Conservation (phyloP, 1,284 basidiomycete genomes). For the Ustilago cynodontis region DNA sequence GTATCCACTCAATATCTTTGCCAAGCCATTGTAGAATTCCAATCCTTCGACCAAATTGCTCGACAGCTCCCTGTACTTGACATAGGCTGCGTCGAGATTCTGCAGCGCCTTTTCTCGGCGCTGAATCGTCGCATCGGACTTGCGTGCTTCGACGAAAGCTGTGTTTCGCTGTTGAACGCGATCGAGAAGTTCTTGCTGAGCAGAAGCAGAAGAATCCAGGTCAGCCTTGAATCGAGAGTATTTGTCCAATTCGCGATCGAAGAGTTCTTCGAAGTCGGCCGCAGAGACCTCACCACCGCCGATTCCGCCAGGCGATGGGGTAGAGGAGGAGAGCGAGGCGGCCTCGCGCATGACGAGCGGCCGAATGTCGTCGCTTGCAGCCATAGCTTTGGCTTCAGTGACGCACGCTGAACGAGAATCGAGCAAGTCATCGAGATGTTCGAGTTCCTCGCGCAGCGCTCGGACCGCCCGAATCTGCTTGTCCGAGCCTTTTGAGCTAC, state of each 20-base stretch:
- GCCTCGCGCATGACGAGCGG: constrained; percentile 79
- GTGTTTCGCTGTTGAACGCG: constrained; percentile 82
- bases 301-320: constrained; percentile 27
- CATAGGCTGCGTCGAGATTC: constrained; percentile 87
- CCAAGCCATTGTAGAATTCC: constrained; percentile 71
- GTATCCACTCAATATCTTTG: constrained; percentile 51
- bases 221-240: constrained; percentile 81
- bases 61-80: constrained; percentile 87
- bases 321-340: constrained; percentile 68
- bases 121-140: constrained; percentile 82
- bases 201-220: constrained; percentile 76
- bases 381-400: constrained; percentile 77
- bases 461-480: constrained; percentile 71
- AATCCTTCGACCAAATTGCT: constrained; percentile 89
- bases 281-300: constrained; percentile 73
- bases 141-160: constrained; percentile 82
- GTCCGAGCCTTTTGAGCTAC: constrained; percentile 12
- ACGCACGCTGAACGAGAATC: constrained; percentile 74
- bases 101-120: constrained; percentile 87
- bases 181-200: constrained; percentile 78
- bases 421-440: constrained; percentile 82
- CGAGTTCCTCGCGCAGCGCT: constrained; percentile 80
- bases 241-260: constrained; percentile 82
- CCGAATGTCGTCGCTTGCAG: constrained; percentile 81
- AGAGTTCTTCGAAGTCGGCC: constrained; percentile 79